These are phyloP conservation scores for Skeletonema menzelii DNA, from an alignment of 108 stramenopile species.

Conservation along the genomic window DNA sequence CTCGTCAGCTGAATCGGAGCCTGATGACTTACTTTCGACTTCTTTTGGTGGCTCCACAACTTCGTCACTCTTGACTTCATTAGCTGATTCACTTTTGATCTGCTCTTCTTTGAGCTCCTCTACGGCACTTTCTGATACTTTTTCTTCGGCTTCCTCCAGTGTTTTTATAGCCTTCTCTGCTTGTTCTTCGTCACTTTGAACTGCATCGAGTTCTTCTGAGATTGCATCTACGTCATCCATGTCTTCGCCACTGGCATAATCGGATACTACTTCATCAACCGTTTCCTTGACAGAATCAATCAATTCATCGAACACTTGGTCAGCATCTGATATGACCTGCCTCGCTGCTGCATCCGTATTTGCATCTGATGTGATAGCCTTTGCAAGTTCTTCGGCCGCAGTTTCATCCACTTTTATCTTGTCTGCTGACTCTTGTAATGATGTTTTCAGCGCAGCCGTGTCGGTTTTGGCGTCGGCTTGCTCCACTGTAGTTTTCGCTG, in stretches of 20 bases:
- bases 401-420: slow-evolving; percentile 1
- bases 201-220: neutral
- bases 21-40: neutral
- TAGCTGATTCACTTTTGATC: neutral
- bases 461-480: neutral
- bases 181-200: neutral
- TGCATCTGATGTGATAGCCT: neutral
- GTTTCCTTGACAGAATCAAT: slow-evolving; percentile 12
- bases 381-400: neutral
- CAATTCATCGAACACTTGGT: neutral
- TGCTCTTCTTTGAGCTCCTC: neutral
- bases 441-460: neutral
- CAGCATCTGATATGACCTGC: neutral
- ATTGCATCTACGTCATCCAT: slow-evolving; percentile 1
- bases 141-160: neutral
- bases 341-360: neutral
- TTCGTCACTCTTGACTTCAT: neutral
- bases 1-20: neutral
- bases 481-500: slow-evolving; percentile 6
- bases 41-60: neutral
- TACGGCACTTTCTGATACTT: neutral
- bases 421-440: slow-evolving; percentile 7
- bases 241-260: neutral
- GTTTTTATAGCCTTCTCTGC: neutral
- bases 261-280: slow-evolving; percentile 3